Base-by-base conservation (phyloP, 306 rosid genomes). In the Pterocarpus santalinus region DNA sequence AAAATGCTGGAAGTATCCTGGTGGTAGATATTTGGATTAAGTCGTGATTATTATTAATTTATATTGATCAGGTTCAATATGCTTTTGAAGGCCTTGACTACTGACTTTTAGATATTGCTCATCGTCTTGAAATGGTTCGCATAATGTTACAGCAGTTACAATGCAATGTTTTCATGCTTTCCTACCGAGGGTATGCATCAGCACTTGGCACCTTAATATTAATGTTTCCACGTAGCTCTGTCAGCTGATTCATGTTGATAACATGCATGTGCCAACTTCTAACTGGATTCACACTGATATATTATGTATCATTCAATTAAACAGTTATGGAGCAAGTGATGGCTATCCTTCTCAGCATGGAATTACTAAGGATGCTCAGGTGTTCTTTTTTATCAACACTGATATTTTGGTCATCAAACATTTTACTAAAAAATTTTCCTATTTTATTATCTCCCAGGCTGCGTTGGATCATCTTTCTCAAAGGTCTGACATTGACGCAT, bases 1-100 rank as follows among this genome's bases (percentile, higher is more conserved):
- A 96, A 84, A 94, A 96, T 89, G 99, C 99, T 73, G 99, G 99
- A 86, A 96, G 99, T 96, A 96, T 95, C 99, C 99, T 90, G 60
- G 14, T 77, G 66, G 33, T 83, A 81, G 65, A 78, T 35, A 3
- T 78, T 72, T 38, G 69, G 69, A 39, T 70, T 83, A 22, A 49
- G 39, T 66, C 39, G 38, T 81, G 60, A 33, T 84, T 44, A 15
- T 82, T 81, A 38, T n/a, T 49, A 63, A 49, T 43, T 44, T 44
- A 10, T 61, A 41, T 61, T 67, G 67, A 73, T 44, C 32, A 72
- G 67, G 72, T 72, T 85, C 70, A 46, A 16, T 83, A 36, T 84
- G 62, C 71, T 85, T 68, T 84, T 80, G n/a, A 58, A 69, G 72
- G 72, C 95, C 97, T 92, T 96, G 86, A 96, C 92, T 76, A 52